Percentiles rank a stretch among this genome's conserved stretches.
These are phyloP conservation scores for Gossypium trilobum DNA, from an alignment of 441 rosid genomes.

Conservation along the genomic window DNA sequence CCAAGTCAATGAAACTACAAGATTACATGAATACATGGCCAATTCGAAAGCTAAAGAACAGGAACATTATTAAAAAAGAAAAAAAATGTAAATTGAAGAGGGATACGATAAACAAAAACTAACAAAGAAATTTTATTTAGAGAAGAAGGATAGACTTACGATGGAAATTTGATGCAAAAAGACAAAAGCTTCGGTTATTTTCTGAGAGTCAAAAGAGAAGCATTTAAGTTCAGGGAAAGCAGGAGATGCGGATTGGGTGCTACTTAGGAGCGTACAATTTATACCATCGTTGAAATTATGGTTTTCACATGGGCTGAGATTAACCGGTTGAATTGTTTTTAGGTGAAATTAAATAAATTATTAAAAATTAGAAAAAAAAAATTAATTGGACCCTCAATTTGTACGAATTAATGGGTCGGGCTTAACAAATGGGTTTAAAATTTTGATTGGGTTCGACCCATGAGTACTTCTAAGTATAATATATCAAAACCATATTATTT, in stretches of 20 bases:
- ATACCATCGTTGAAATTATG: neutral
- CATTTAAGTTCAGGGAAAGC: neutral
- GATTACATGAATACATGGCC: neutral
- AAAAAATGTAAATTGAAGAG: neutral
- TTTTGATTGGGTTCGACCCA: accelerated
- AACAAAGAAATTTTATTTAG: neutral
- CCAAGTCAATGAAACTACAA: neutral
- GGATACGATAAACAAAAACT: neutral
- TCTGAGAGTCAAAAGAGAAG: neutral
- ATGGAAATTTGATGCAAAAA: neutral
- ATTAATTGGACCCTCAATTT: no score
- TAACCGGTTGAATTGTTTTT: no score
- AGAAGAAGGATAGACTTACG: neutral
- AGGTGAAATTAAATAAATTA: no score
- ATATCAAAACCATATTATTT: no score
- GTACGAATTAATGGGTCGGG: no score
- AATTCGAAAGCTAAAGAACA: neutral
- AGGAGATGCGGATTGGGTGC: neutral
- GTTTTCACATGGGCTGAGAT: no score
- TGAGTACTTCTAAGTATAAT: no score
- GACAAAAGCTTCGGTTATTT: neutral
- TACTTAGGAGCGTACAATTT: neutral
- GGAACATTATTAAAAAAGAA: neutral
- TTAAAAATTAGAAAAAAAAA: no score
- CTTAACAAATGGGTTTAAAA: no score